Percentiles rank a stretch among this genome's conserved stretches.
phyloP scores from a whole-genome alignment of 495 filamentous ascomycete species.

The Aspergillus sparsus region DNA sequence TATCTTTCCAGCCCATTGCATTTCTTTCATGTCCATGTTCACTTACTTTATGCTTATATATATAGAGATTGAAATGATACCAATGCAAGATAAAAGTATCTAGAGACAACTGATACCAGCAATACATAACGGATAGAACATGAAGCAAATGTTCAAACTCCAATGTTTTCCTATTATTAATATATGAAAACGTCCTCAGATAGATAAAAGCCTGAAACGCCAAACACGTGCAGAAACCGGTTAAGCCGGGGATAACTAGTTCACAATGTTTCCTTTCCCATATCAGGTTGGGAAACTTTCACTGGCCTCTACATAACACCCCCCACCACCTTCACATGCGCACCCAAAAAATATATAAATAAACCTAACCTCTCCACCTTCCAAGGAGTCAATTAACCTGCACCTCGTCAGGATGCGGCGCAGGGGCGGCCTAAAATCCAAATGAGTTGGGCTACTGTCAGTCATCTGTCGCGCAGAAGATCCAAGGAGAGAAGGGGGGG shows the following conservation, averaged over 20 bases:
- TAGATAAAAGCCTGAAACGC: no score
- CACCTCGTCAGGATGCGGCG: conserved; percentile 33
- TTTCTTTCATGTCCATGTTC: neutral
- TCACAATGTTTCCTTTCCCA: no score
- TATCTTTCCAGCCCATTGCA: neutral
- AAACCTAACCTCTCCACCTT: conserved; percentile 34
- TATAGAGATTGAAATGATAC: conserved; percentile 9
- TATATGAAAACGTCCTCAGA: no score
- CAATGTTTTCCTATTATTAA: no score
- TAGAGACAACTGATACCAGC: neutral
- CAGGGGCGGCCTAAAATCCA: conserved; percentile 37
- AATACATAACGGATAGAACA: neutral
- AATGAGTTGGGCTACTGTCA: neutral
- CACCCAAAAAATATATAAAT: neutral
- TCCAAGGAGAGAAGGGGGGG: neutral
- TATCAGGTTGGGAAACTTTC: no score
- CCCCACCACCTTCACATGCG: no score
- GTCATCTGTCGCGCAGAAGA: neutral
- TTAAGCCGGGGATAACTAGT: no score
- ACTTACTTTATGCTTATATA: conserved; percentile 1
- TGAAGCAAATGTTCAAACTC: no score
- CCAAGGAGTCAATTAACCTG: conserved; percentile 40
- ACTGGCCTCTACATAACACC: no score
- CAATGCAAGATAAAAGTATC: neutral
- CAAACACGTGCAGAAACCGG: no score